Evolutionary conservation across 345 rosid genomes (phyloP).

Genomic region (Arabis hirsuta): DNA sequence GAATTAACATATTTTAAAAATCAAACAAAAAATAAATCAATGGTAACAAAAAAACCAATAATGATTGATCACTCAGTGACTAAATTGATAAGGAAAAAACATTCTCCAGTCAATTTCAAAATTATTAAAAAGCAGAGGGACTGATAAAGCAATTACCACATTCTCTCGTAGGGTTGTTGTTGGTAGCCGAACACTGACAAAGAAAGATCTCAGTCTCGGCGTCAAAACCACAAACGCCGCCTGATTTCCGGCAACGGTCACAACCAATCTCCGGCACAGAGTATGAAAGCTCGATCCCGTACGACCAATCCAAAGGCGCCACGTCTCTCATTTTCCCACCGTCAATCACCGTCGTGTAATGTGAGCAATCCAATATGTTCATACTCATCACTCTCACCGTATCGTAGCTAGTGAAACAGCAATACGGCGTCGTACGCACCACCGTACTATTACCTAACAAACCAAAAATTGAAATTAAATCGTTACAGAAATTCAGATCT

Average conservation of each 20-base stretch:
- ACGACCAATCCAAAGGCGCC: slow-evolving; percentile 81
- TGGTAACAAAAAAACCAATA: not conserved
- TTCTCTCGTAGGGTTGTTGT: slow-evolving; percentile 62
- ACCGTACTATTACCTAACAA: slow-evolving; percentile 37
- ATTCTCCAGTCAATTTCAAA: not conserved
- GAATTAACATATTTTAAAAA: not conserved
- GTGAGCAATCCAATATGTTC: slow-evolving; percentile 89
- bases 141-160: slow-evolving; percentile 58
- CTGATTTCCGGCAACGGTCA: slow-evolving; percentile 65
- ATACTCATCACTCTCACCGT: slow-evolving; percentile 84
- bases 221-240: slow-evolving; percentile 85
- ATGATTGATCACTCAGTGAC: not conserved
- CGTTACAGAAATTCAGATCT: not conserved
- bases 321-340: slow-evolving; percentile 56
- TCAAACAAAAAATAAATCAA: not conserved
- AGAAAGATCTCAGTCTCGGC: slow-evolving; percentile 64
- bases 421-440: slow-evolving; percentile 57
- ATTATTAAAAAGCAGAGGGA: not conserved
- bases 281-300: slow-evolving; percentile 73
- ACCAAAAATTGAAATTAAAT: not conserved
- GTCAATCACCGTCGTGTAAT: slow-evolving; percentile 64
- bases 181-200: slow-evolving; percentile 72
- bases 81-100: not conserved
- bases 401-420: slow-evolving; percentile 84
- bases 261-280: slow-evolving; percentile 77